phyloP scores from a whole-genome alignment of 345 rosid species.

The Pistacia atlantica region DNA sequence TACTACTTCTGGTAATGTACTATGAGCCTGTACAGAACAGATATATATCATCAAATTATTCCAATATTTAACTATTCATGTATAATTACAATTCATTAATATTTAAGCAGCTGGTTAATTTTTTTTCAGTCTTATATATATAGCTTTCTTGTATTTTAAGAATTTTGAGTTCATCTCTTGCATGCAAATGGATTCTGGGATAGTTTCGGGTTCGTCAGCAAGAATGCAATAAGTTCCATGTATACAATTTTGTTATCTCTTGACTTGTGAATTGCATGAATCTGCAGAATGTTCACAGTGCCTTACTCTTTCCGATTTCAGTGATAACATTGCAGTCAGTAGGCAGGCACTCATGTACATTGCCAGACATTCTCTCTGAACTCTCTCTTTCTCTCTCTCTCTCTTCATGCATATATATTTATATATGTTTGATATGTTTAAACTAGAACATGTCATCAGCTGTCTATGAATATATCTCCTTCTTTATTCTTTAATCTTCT shows the following conservation, averaged over 20 bases:
- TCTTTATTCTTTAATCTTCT: not conserved
- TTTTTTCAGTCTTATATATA: not conserved
- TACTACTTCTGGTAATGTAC: slow-evolving; percentile 39
- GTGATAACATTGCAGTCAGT: no score
- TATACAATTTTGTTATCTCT: not conserved
- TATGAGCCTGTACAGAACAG: not conserved
- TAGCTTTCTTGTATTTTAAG: not conserved
- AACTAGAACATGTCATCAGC: no score
- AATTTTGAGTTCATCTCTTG: not conserved
- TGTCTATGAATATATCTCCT: not conserved
- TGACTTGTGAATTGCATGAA: not conserved
- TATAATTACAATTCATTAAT: not conserved
- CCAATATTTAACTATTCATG: no score
- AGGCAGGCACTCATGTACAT: not conserved
- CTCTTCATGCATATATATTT: not conserved
- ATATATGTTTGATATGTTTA: not conserved
- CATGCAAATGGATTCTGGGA: slow-evolving; percentile 5
- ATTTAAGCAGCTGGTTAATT: not conserved
- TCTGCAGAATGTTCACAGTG: not conserved
- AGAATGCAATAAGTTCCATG: slow-evolving; percentile 4
- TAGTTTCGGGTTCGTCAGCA: not conserved
- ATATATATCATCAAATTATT: not conserved
- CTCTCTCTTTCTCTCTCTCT: not conserved
- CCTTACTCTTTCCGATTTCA: no score
- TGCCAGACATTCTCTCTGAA: not conserved